These are phyloP conservation scores for Diaporthe australafricana DNA, from an alignment of 2,329 filamentous ascomycete species.

Conservation along the genomic window DNA sequence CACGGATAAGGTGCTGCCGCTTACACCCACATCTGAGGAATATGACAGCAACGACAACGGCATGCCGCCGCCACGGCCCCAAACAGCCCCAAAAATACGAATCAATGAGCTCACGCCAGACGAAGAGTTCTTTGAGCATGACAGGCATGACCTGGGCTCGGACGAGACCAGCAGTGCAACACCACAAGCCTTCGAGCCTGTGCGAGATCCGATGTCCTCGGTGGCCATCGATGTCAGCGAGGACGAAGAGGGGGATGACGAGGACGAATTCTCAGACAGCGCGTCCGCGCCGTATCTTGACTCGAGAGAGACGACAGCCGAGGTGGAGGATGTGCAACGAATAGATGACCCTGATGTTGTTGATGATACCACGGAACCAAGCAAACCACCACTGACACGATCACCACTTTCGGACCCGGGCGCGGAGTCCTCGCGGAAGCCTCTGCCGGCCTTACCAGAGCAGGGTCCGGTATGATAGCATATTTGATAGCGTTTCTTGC, in stretches of 20 bases:
- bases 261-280: slow-evolving; percentile 25
- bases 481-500: slow-evolving; percentile 22
- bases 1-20: slow-evolving; percentile 48
- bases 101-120: slow-evolving; percentile 19
- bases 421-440: slow-evolving; percentile 42
- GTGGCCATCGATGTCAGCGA: background rate
- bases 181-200: background rate
- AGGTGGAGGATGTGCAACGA: background rate
- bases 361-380: background rate
- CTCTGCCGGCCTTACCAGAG: slow-evolving; percentile 50
- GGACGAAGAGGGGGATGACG: background rate
- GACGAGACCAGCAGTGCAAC: background rate
- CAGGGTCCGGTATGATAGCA: slow-evolving; percentile 43
- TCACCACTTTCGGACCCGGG: slow-evolving; percentile 38
- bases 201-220: background rate
- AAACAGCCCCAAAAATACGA: slow-evolving; percentile 17
- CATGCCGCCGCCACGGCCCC: slow-evolving; percentile 34
- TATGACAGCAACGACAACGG: slow-evolving; percentile 40
- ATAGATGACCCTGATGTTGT: background rate
- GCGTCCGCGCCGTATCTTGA: slow-evolving; percentile 5
- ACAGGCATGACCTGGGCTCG: background rate
- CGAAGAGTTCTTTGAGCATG: slow-evolving; percentile 6
- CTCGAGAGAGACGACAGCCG: slow-evolving; percentile 7
- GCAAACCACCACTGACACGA: slow-evolving; percentile 36
- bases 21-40: slow-evolving; percentile 46